phyloP scores from a whole-genome alignment of 2,329 filamentous ascomycete species.

The Ascochyta lentis region DNA sequence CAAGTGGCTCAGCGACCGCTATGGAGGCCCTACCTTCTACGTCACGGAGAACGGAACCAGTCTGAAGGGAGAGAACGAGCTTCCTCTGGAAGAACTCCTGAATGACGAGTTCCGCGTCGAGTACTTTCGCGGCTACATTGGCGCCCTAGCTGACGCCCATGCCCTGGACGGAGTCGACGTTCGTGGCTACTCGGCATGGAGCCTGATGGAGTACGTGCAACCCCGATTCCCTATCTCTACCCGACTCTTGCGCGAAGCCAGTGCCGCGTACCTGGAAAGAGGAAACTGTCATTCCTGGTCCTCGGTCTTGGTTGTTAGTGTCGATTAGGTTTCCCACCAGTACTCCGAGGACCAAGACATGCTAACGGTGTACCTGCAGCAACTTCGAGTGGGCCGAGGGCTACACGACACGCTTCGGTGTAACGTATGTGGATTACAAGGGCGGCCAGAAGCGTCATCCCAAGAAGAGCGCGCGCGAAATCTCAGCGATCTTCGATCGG shows the following conservation, averaged over 20 bases:
- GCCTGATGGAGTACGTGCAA: slow-evolving; percentile 73
- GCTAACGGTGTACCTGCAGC: slow-evolving; percentile 50
- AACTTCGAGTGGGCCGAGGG: slow-evolving; percentile 95
- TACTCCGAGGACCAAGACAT: slow-evolving; percentile 2
- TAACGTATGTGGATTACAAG: slow-evolving; percentile 82
- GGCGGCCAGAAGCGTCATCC: slow-evolving; percentile 79
- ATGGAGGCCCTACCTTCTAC: slow-evolving; percentile 78
- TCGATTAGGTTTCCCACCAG: background rate
- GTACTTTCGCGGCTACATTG: slow-evolving; percentile 81
- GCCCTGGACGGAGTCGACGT: slow-evolving; percentile 78
- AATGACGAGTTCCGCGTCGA: slow-evolving; percentile 81
- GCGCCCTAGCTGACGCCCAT: slow-evolving; percentile 75
- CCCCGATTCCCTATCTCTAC: slow-evolving; percentile 19
- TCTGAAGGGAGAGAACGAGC: slow-evolving; percentile 80
- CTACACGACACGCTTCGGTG: slow-evolving; percentile 85
- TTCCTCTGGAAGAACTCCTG: slow-evolving; percentile 72
- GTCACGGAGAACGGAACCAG: slow-evolving; percentile 90
- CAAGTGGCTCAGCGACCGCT: slow-evolving; percentile 68
- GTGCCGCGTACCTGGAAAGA: background rate
- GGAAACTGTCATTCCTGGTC: slow-evolving; percentile 1
- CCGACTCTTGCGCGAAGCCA: background rate
- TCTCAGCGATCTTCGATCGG: slow-evolving; percentile 73
- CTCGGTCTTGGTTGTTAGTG: background rate
- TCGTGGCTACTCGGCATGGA: slow-evolving; percentile 84
- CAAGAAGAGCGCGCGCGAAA: slow-evolving; percentile 80